Evolutionary conservation across 2,329 filamentous ascomycete species (phyloP), one percentile per base, ranked within the genome.

Genomic region (Monilinia fructicola): DNA sequence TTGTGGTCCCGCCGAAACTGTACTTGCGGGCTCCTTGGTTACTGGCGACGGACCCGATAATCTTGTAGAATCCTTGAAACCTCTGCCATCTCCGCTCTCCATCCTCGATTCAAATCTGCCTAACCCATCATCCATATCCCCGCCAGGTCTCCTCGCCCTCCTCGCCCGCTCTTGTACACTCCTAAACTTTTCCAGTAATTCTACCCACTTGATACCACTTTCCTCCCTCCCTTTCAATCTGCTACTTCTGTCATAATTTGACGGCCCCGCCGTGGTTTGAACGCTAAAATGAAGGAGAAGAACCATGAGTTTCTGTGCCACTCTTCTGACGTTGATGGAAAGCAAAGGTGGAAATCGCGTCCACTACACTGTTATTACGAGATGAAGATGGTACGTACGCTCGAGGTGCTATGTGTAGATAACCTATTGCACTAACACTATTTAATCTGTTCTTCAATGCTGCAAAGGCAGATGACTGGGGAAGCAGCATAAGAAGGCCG

Each of bases 361-460:
- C 74, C 46, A 73, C 70, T 54, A 77, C 72, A 74, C 70, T 74
- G 69, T 71, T 76, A 72, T 69, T 76, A 76, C 74, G 74, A 76
- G 74, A 76, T 71, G 72, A 71, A 70, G 71, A 59, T 42, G 65
- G 70, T 76, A 87, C 88, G 79, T 88, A 95, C 91, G 86, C 84
- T 84, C 91, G 82, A 42, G 87, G 90, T 69, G 89, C 88, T 71
- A 91, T 90, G 76, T 98, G 94, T 69, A 99, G 82, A 78, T 97
- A 96, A 54, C 94, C 95, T 76, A 99, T 98, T 63, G 95, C 93
- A 81, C 92, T 96, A 72, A 99, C 95, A 78, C 92, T 97, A 78
- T 98, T 98, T 61, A 99, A 84, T 53, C 95, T 88, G 76, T 99
- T 99, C 77, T 97, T 98, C 67, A 99, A 83, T 2, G 95, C 94